Base-by-base conservation (phyloP, 83 land plant species). In the Diphasiastrum complanatum region DNA sequence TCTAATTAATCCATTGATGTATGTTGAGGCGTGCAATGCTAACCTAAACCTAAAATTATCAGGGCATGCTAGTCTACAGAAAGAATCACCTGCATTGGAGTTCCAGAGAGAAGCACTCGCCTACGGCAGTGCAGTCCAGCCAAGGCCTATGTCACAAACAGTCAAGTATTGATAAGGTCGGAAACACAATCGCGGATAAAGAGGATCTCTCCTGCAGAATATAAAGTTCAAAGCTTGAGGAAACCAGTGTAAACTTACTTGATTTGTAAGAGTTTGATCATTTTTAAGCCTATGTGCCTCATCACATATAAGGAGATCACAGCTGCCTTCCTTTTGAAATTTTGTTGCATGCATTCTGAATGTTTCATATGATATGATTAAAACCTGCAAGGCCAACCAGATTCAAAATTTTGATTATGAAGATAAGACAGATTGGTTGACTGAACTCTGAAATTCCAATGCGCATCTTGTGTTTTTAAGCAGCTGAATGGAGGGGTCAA, bases 231-330 rank as follows among this genome's bases (percentile, higher is more conserved):
- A 27, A 41, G 51, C 10, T 53, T 2, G 2, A 47, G n/a, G 31
- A 33, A 6, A 22, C 23, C 20, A 19, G 10, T 60, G 2, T 18
- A 30, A 26, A n/a, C 70, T 56, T 75, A 89, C 98, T 78, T 81
- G 76, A 67, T 93, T 93, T 47, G 96, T 93, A 34, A 85, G 35
- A 46, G 98, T 93, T 66, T 85, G 91, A 49, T 88, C 96, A 77
- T 93, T 93, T 72, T 93, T 93, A 51, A 93, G 74, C 69, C 98
- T 77, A 52, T 93, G 98, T 59, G 98, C 98, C 73, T 93, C 98
- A 70, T 93, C 98, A 63, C 98, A 93, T 28, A 93, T 88, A 40
- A 93, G 91, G 46, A 93, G 82, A 61, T 86, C 91, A 74, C 98
- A 93, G 18, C 79, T 71, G 30, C 87, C 96, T 67, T 65, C 79